Evolutionary conservation across 2,329 filamentous ascomycete genomes (phyloP), one percentile per base, ranked within the genome.

Genomic region (Hawksworthiomyces lignivorus): DNA sequence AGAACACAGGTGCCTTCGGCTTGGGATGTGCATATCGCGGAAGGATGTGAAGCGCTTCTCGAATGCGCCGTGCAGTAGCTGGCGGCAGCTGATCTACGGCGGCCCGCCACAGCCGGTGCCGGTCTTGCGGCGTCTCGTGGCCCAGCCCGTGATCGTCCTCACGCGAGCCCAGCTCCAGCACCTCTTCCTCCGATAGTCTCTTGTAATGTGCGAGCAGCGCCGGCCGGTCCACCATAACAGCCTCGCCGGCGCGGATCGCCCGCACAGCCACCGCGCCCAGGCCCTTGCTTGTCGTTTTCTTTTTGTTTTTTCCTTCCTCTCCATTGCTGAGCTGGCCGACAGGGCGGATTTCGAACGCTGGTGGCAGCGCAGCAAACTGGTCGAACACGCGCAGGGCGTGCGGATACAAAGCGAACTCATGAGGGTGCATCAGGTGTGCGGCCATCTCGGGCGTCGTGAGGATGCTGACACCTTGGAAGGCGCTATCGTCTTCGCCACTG

Each of bases 361-460:
- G 35, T n/a, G 27, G 29, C 24, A 20, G 17, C 5, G 4, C 10
- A 8, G 8, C n/a, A 12, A 42, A 36, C 9, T 10, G 10, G 19
- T 37, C 40, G 9, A 30, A 45, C 1, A 19, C 4, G 14, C 11
- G n/a, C 4, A 46, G 34, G 2, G 26, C 27, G 11, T 27, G 11
- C 4, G 47, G 31, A 21, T 41, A 19, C 6, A 45, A 32, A 2
- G 28, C 34, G 10, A 41, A 39, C 26, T 43, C 20, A 29, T 36
- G 36, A 4, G 21, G 44, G 20, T 49, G 28, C 15, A 49, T 32
- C 1, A 49, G 49, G 29, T 43, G 44, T 0, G 61, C 54, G 2
- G 61, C 58, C 19, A 50, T 52, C 39, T 60, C 57, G 1, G 62
- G 61, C 1, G 57, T 63, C 7, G 60, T 52, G 8, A 49, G 39